Base-by-base conservation (phyloP, 306 rosid genomes). In the Medicago ruthenica region DNA sequence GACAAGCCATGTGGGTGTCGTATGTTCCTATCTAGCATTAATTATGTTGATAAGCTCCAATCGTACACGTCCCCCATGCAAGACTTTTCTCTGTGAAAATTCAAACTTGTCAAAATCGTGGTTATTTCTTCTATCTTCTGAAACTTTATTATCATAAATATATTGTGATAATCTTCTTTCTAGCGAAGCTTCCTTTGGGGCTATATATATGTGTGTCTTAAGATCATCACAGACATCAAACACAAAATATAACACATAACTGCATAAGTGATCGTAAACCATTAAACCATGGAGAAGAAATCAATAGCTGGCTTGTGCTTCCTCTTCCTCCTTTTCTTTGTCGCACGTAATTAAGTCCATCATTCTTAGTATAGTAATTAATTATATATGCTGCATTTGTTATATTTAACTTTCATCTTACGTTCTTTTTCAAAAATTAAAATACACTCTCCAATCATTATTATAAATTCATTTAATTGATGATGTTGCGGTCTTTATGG, bases 301-400 rank as follows among this genome's bases (percentile, higher is more conserved):
- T 15, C 80, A 66, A 13, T 77, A 0, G 68, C 75, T 42, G 70
- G 61, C 16, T 55, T 77, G 10, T 80, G 64, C 75, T 66, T 73
- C 65, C 54, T 80, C 79, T 58, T 73, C 75, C 79, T 80, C n/a
- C 39, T 80, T 66, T 75, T 73, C 65, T 73, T 80, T 67, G 70
- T 80, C 47, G 79, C 83, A 55, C 12, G 15, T 54, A 3, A 13
- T 44, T 45, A 44, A 9, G 0, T 42, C 14, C 5, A 14, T 8
- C 64, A 13, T 6, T 50, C 20, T 50, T n/a, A 6, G 7, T 48
- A 48, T 44, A 41, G 2, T 9, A 9, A 41, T 48, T 48, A 48
- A 5, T 15, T 4, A 47, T 1, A 41, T 9, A 48, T 48, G 1
- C 27, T 24, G 27, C 27, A 24, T 24, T 24, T 24, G 27, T 2